These are phyloP conservation scores for Esteya vermicola DNA, from an alignment of 2,329 filamentous ascomycete genomes.

Conservation along the genomic window DNA sequence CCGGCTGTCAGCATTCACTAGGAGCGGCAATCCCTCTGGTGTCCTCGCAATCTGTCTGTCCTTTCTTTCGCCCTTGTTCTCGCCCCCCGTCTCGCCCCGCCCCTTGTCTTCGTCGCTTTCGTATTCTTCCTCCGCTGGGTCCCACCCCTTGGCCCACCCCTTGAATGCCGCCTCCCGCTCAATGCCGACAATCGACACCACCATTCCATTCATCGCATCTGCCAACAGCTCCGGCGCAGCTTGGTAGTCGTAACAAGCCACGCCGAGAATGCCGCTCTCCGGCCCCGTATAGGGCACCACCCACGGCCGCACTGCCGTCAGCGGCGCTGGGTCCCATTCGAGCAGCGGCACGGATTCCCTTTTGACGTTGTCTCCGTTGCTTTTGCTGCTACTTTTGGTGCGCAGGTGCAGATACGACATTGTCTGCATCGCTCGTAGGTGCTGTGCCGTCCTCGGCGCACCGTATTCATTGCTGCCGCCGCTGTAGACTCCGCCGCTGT, in stretches of 20 bases:
- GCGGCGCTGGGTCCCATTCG: constrained; percentile 36
- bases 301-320: constrained; percentile 45
- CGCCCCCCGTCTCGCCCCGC: too few relatives aligned
- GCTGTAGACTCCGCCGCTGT: too few relatives aligned
- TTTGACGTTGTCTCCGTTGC: neutral
- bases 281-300: constrained; percentile 42
- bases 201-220: constrained; percentile 55
- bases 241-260: constrained; percentile 55
- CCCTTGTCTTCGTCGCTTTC: too few relatives aligned
- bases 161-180: constrained; percentile 36
- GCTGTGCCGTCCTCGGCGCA: constrained; percentile 44
- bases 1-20: constrained; percentile 37
- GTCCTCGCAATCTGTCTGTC: constrained; percentile 22
- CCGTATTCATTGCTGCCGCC: too few relatives aligned
- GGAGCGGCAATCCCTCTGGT: constrained; percentile 45
- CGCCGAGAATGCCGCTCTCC: constrained; percentile 38
- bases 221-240: constrained; percentile 41
- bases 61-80: constrained; percentile 4
- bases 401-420: constrained; percentile 62
- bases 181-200: constrained; percentile 52
- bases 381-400: too few relatives aligned
- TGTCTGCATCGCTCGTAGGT: constrained; percentile 60
- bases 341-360: neutral
- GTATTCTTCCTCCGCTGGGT: too few relatives aligned
- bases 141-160: constrained; percentile 5